Evolutionary conservation across 202 grass and related monocot genomes (phyloP).

Genomic region (Saccharum hybrid): DNA sequence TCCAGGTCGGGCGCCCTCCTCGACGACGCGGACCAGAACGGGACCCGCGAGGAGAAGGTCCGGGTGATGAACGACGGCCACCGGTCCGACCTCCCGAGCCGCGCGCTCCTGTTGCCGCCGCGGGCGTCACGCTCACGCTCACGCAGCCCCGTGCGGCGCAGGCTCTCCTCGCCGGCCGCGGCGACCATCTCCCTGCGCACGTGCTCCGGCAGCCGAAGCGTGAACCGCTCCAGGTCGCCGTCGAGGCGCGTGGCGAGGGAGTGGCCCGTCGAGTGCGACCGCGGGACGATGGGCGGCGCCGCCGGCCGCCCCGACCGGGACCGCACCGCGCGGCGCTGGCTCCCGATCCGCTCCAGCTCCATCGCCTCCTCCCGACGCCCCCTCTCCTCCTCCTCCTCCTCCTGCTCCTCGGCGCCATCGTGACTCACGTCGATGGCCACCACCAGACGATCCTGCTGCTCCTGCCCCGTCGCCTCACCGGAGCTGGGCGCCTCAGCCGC

Average conservation of each 20-base stretch:
- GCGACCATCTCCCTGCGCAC: constrained; percentile 62
- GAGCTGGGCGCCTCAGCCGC: background rate
- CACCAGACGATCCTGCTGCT: background rate
- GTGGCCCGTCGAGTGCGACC: constrained; percentile 89
- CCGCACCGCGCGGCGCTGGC: constrained; percentile 60
- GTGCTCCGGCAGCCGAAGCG: constrained; percentile 80
- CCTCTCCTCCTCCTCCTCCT: background rate
- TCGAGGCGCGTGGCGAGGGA: constrained; percentile 53
- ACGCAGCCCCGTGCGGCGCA: constrained; percentile 42
- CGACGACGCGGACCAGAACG: constrained; percentile 56
- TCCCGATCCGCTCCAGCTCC: constrained; percentile 77
- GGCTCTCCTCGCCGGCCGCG: constrained; percentile 47
- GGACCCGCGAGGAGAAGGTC: constrained; percentile 60
- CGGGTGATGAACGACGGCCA: constrained; percentile 75
- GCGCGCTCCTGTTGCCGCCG: constrained; percentile 41
- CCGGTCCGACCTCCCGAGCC: constrained; percentile 57
- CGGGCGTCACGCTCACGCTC: background rate
- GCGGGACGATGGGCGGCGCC: constrained; percentile 40
- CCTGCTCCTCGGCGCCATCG: background rate
- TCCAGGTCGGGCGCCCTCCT: constrained; percentile 34
- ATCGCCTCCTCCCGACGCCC: constrained; percentile 34
- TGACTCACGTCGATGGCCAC: constrained; percentile 48
- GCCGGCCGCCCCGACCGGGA: constrained; percentile 49
- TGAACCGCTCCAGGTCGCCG: constrained; percentile 72
- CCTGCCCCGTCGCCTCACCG: background rate